phyloP scores from a whole-genome alignment of 306 rosid species.

The Fragaria ananassa region DNA sequence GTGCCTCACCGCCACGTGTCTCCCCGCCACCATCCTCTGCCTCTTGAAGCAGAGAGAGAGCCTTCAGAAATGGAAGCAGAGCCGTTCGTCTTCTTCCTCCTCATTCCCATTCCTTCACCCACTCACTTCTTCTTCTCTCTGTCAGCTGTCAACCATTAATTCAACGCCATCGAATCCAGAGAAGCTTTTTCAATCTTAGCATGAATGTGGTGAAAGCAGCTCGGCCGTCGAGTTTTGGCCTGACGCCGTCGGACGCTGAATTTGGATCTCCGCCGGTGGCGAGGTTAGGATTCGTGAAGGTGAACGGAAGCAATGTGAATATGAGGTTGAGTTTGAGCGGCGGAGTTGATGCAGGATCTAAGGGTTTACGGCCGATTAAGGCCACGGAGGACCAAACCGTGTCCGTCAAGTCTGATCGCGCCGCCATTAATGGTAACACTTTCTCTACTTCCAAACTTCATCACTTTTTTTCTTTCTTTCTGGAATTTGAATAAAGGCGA shows the following conservation, averaged over 20 bases:
- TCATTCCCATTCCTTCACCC: not conserved
- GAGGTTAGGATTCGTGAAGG: slow-evolving; percentile 36
- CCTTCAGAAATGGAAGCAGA: not conserved
- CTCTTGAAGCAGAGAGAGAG: too few species aligned
- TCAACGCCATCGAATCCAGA: not conserved
- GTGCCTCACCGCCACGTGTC: too few species aligned
- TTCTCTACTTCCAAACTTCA: too few species aligned
- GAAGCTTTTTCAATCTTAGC: not conserved
- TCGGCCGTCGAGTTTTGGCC: slow-evolving; percentile 22
- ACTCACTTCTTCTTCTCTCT: not conserved
- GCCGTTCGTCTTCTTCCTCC: not conserved
- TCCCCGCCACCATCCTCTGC: too few species aligned
- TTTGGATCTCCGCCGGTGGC: slow-evolving; percentile 23
- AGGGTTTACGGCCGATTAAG: slow-evolving; percentile 37
- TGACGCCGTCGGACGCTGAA: slow-evolving; percentile 26
- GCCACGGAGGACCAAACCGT: slow-evolving; percentile 26
- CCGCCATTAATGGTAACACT: slow-evolving; percentile 49
- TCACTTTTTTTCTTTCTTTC: not conserved
- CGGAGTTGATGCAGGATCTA: slow-evolving; percentile 28
- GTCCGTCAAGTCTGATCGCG: slow-evolving; percentile 11
- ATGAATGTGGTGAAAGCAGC: slow-evolving; percentile 34
- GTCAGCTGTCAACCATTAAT: not conserved
- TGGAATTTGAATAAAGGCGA: not conserved
- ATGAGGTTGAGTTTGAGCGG: slow-evolving; percentile 20
- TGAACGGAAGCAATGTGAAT: slow-evolving; percentile 36